These are phyloP conservation scores for Tulasnella sp. DNA, from an alignment of 768 basidiomycete genomes.

Conservation along the genomic window DNA sequence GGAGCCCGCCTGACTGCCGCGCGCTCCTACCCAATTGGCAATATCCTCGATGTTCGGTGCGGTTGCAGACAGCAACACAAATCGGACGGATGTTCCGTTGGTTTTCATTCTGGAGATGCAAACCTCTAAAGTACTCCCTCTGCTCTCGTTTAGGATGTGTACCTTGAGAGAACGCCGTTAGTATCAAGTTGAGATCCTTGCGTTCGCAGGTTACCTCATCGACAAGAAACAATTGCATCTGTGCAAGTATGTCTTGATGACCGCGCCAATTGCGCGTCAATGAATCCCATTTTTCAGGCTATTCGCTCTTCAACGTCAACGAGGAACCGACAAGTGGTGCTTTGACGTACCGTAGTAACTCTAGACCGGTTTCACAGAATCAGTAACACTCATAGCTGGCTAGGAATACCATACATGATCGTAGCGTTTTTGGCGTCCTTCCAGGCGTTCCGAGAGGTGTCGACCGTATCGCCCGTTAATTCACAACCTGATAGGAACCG, in stretches of 20 bases:
- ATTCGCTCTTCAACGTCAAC: conserved; percentile 13
- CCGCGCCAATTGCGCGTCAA: conserved; percentile 73
- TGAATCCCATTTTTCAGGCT: conserved; percentile 97
- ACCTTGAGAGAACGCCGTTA: conserved; percentile 39
- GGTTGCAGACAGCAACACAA: conserved; percentile 85
- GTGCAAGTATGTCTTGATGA: conserved; percentile 52
- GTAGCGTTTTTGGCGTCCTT: conserved; percentile 61
- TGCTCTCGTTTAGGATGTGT: conserved; percentile 78
- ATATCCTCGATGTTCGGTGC: conserved; percentile 89
- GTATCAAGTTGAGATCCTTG: not conserved
- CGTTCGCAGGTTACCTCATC: conserved; percentile 52
- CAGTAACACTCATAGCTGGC: not conserved
- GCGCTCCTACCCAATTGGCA: conserved; percentile 67
- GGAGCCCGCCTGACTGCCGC: too few species aligned
- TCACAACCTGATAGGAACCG: conserved; percentile 56
- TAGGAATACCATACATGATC: conserved; percentile 42
- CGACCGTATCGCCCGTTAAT: conserved; percentile 81
- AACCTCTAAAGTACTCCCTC: conserved; percentile 89
- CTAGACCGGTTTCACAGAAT: conserved; percentile 27
- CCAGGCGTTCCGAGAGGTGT: conserved; percentile 52
- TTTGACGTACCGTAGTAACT: conserved; percentile 55
- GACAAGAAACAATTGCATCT: conserved; percentile 73
- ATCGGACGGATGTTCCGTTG: conserved; percentile 55
- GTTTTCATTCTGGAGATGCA: conserved; percentile 88
- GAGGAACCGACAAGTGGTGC: conserved; percentile 1